A percentile compares a stretch with the other conserved stretches of the same genome.
Conservation (phyloP, 1,284 basidiomycete species). For the Ustilago xerochloae region DNA sequence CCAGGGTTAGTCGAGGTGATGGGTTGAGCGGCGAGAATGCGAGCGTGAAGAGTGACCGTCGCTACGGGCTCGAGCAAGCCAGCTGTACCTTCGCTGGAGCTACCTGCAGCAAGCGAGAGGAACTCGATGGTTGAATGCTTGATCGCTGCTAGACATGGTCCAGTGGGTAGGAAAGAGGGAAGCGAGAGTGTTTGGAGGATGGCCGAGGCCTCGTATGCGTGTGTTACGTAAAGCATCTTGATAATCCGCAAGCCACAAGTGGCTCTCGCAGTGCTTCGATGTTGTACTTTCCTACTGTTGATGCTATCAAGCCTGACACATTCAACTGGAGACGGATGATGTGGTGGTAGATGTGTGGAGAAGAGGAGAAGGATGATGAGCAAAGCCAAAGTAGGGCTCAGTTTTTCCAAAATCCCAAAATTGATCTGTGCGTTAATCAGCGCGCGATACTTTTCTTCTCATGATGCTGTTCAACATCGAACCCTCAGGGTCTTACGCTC, state of each 20-base stretch:
- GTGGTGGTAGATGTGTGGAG: too few relatives aligned
- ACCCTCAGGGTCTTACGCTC: too few relatives aligned
- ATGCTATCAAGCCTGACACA: not conserved
- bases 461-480: too few relatives aligned
- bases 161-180: constrained; percentile 36
- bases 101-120: constrained; percentile 22
- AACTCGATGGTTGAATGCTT: constrained; percentile 47
- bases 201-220: constrained; percentile 47
- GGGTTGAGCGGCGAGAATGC: constrained; percentile 33
- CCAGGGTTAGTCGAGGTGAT: constrained; percentile 15
- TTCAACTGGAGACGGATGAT: too few relatives aligned
- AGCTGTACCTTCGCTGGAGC: not conserved
- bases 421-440: too few relatives aligned
- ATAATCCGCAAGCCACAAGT: not conserved
- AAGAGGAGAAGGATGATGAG: too few relatives aligned
- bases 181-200: constrained; percentile 34
- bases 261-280: not conserved
- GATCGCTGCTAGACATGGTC: constrained; percentile 43
- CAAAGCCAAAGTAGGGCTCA: too few relatives aligned
- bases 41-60: constrained; percentile 36
- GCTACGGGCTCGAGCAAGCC: constrained; percentile 28
- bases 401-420: too few relatives aligned
- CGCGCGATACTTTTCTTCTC: too few relatives aligned
- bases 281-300: not conserved
- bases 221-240: constrained; percentile 48